Evolutionary conservation across 1,284 basidiomycete genomes (phyloP).

Genomic region (Singerocomus inundabilis): DNA sequence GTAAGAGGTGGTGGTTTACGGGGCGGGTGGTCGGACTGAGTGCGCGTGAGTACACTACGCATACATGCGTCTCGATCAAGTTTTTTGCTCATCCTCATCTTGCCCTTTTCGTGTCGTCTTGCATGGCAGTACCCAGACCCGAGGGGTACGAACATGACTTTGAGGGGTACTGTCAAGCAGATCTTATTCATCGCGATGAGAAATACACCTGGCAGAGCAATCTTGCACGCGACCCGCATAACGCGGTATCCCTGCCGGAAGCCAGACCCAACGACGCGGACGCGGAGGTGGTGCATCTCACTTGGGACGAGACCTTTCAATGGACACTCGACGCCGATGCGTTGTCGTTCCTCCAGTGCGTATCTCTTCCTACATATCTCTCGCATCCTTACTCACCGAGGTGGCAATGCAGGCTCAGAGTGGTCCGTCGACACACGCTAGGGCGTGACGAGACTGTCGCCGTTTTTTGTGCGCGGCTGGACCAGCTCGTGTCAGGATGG

Average conservation of each 20-base stretch:
- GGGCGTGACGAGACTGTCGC: constrained; percentile 46
- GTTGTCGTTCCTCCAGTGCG: constrained; percentile 50
- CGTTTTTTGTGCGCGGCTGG: constrained; percentile 50
- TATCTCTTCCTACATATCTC: background rate
- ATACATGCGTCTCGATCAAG: background rate
- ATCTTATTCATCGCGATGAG: constrained; percentile 40
- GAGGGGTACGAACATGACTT: constrained; percentile 36
- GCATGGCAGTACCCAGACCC: constrained; percentile 41
- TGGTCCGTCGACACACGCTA: constrained; percentile 40
- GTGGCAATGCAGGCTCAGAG: constrained; percentile 32
- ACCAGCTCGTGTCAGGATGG: constrained; percentile 47
- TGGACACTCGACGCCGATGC: constrained; percentile 51
- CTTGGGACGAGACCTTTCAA: constrained; percentile 46
- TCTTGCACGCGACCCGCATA: constrained; percentile 32
- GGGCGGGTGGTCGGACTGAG: constrained; percentile 47
- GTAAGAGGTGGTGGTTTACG: constrained; percentile 28
- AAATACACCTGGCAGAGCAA: constrained; percentile 44
- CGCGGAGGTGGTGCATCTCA: constrained; percentile 41
- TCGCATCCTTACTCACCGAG: background rate
- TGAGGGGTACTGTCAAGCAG: constrained; percentile 40
- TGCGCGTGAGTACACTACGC: constrained; percentile 39
- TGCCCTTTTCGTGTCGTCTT: background rate
- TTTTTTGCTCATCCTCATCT: background rate
- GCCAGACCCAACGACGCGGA: background rate
- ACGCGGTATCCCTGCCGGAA: constrained; percentile 25